Evolutionary conservation across 2,329 filamentous ascomycete genomes (phyloP), one percentile per base, ranked within the genome.

Genomic region (Scopulariopsis brevicaulis): DNA sequence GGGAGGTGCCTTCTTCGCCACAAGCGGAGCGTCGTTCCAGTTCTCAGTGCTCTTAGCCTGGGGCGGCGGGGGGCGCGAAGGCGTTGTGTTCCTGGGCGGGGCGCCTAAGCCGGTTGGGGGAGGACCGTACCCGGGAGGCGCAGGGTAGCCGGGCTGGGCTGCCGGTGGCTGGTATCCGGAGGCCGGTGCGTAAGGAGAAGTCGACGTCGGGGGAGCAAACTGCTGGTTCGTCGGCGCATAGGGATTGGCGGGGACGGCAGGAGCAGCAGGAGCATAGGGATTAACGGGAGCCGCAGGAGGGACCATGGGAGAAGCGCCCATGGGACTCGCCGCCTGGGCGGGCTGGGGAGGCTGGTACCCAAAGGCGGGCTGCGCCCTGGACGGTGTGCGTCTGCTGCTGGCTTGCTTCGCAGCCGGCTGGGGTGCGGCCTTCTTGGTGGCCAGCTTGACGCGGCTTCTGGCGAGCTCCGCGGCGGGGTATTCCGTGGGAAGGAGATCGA

Each of bases 1-100:
- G 24, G 86, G 80, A 15, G 82, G 80, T n/a, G 81, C 75, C 74
- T 93, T 50, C 46, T 50, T 90, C 53, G 83, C 79, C 53, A 97
- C 88, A 65, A 96, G 81, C 1, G 94, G 94, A 56, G 95, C 87
- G 70, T 99, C 94, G 65, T 99, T 99, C 94, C 94, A 99, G 64
- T 89, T 87, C 32, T 86, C 83, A 62, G 86, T 85, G 62, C 87
- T 86, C 67, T 85, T 86, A 59, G 82, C 77, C 66, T 83, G 84
- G 11, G 89, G 83, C 20, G 89, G 83, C 24, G 90, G 85, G 48
- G 83, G 78, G 25, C 79, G 79, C 14, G 89, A 86, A n/a, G 85
- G 81, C 40, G 83, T 85, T 28, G 82, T 78, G 60, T 82, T 84
- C 61, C 87, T 83, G 56, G 76, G 74, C 58, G 76, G 74, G 20